Base-by-base conservation (phyloP, 257 asterid genomes). In the Plantago major region DNA sequence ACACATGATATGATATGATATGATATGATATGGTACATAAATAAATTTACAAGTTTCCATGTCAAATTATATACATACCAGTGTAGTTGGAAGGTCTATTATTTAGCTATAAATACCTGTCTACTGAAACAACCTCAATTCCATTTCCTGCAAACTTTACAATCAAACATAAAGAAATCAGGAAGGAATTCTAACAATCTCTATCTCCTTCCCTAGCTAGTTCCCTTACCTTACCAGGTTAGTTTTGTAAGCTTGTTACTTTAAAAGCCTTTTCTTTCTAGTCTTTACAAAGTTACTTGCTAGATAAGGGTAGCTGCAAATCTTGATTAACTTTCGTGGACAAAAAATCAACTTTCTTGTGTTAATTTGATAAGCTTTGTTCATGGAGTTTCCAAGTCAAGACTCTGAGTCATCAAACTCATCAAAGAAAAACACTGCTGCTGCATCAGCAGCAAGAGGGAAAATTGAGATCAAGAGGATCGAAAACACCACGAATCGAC, bases 391-490 rank as follows among this genome's bases (percentile, higher is more conserved):
- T 67, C 82, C 77, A n/a, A 83, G 60, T 72, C 79, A 80, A 75
- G 86, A 76, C 61, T 72, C 82, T 3, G 94, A 80, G 73, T 71
- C 82, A 10, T 76, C 87, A 0, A 70, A 76, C 18, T 76, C 73
- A 7, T 6, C 66, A 73, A 82, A 84, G 75, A 89, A 80, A 67
- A 47, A 73, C 7, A 5, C 11, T 9, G 50, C 50, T 10, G 37
- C 37, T 30, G 37, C 37, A 30, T 2, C 37, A 2, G 37, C 37
- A 2, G 94, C 89, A 42, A 82, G 97, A 46, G 97, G 97, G 9
- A 89, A 89, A 60, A 89, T 86, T 62, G 86, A 84, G 73, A 89
- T 89, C 83, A 89, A 89, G 80, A 78, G 94, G 82, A 89, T 89
- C 0, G 95, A 89, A 58, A 89, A 89, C 87, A 89, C 89, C 0